Base-by-base conservation (phyloP, 1,284 basidiomycete species). In the Laetiporus sulphureus region DNA sequence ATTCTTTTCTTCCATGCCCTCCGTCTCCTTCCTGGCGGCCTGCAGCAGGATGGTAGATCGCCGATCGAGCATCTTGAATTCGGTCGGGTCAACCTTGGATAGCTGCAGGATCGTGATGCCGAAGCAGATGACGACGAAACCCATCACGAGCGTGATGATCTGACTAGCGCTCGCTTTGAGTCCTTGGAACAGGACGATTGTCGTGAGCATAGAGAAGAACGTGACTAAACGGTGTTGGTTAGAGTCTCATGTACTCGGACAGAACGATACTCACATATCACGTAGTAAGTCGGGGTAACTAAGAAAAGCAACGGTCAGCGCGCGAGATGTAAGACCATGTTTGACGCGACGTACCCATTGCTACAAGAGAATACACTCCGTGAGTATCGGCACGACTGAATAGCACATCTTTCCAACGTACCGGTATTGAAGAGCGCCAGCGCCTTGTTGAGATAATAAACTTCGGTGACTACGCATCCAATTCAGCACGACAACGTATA, bases 391-490 rank as follows among this genome's bases (percentile, higher is more conserved):
- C n/a, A n/a, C n/a, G n/a, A n/a, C n/a, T n/a, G n/a, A n/a, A n/a
- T n/a, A n/a, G n/a, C n/a, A n/a, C n/a, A n/a, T n/a, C n/a, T n/a
- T n/a, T n/a, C n/a, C n/a, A 32, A 65, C 73, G 59, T 58, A 76
- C 84, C 83, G 42, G 88, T 91, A 64, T 97, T 97, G 75, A 94
- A 98, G 32, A 97, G 69, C 54, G 94, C 95, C 46, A 99, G 80
- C 16, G 95, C 95, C 57, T 94, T 88, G 69, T 98, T 99, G 50
- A 98, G 75, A 66, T 93, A 98, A 67, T 90, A 95, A 59, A 98
- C 91, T 63, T 97, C 91, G 46, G 85, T 83, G 40, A 94, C 83
- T 80, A 62, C 33, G 39, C 27, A 42, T 36, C 18, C 35, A 24
- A 27, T n/a, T 43, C 35, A 38, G 42, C n/a, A 46, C 37, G 20